Base-by-base conservation (phyloP, 768 basidiomycete genomes). In the Gloeostereum incarnatum region DNA sequence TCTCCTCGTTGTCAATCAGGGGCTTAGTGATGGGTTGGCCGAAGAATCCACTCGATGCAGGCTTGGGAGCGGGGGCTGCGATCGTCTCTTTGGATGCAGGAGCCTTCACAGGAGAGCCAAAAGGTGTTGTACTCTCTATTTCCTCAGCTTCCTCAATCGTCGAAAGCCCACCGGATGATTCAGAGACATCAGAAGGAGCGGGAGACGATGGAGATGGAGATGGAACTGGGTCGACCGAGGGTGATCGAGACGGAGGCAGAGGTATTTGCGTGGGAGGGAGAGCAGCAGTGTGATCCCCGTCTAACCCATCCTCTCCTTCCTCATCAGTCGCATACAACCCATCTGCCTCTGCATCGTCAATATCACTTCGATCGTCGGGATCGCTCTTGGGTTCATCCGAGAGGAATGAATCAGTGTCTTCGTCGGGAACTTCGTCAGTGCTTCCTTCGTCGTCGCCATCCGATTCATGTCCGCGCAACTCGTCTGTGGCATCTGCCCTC, bases 1-100 rank as follows among this genome's bases (percentile, higher is more conserved):
- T 30, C 41, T 11, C 17, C 86, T 88, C n/a, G 81, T 75, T 3
- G 67, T 56, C 0, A 84, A 84, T 5, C 78, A 72, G 6, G 81
- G 69, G 33, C 70, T 78, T 1, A n/a, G n/a, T n/a, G n/a, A n/a
- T n/a, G n/a, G 75, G 75, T 26, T 81, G 66, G 14, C 76, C 74
- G 13, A 71, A 52, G 17, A 68, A 67, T 22, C 78, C 53, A 2
- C 63, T 57, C 16, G 73, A 65, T 1, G 64, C 45, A n/a, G 61
- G 42, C 6, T 22, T 10, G 45, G 41, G 21, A 41, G 52, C 21
- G 39, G 48, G 33, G 20, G 60, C 49, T 2, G 58, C 49, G 10
- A 57, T 42, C 23, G 59, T 44, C 6, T 53, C 45, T 23, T 48
- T 36, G 32, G 44, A 51, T 22, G 58, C 49, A 8, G 62, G 39